Conservation (phyloP, 2,329 filamentous ascomycete genomes). For the Conoideocrella luteorostrata region DNA sequence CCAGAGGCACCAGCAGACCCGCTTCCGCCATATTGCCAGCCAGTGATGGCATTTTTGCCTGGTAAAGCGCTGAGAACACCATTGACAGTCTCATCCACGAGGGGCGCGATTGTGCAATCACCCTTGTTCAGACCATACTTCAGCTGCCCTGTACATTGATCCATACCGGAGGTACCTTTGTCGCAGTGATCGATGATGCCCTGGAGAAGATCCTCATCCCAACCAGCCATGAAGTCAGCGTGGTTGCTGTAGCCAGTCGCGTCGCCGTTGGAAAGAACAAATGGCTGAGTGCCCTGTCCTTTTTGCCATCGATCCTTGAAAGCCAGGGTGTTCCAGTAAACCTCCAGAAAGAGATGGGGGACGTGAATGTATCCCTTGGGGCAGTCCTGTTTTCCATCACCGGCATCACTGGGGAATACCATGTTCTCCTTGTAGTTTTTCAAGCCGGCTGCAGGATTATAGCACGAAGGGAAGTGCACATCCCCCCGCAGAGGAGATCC, state of each 20-base stretch:
- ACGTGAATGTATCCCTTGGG: conserved; percentile 47
- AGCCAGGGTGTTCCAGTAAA: conserved; percentile 53
- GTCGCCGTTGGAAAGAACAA: conserved; percentile 65
- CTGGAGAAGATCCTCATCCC: conserved; percentile 60
- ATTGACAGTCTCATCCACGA: conserved; percentile 38
- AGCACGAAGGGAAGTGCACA: conserved; percentile 68
- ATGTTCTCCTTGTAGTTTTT: conserved; percentile 59
- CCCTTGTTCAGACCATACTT: conserved; percentile 42
- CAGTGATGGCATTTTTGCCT: conserved; percentile 47
- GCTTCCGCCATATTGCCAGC: conserved; percentile 38
- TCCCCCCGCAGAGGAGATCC: conserved; percentile 58
- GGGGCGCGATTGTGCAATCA: conserved; percentile 44
- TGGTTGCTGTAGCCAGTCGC: conserved; percentile 64
- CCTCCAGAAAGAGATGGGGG: conserved; percentile 53
- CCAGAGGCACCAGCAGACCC: neutral
- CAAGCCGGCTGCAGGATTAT: conserved; percentile 57
- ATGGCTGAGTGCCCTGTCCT: conserved; percentile 51
- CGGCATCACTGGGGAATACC: conserved; percentile 47
- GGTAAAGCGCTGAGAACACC: conserved; percentile 44
- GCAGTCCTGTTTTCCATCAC: conserved; percentile 46
- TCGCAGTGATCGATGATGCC: conserved; percentile 62
- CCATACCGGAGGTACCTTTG: conserved; percentile 52
- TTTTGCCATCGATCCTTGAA: conserved; percentile 49
- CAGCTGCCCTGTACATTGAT: conserved; percentile 47
- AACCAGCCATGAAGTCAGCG: conserved; percentile 67